Evolutionary conservation across 2,329 filamentous ascomycete genomes (phyloP).

Genomic region (Dactylonectria estremocensis): DNA sequence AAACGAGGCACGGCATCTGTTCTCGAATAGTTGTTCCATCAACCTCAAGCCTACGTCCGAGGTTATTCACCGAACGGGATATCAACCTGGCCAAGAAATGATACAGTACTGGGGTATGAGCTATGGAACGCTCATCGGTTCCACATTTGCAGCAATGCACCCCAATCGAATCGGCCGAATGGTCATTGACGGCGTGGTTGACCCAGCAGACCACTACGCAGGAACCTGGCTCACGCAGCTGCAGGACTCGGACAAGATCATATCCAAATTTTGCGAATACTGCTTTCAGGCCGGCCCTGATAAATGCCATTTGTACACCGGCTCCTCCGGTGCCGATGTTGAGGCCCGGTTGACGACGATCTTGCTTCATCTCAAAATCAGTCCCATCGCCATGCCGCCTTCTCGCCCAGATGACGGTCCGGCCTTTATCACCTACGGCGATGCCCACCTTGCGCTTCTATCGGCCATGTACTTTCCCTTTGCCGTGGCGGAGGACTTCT

Average conservation of each 20-base stretch:
- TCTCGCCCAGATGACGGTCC: slow-evolving; percentile 9
- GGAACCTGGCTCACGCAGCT: slow-evolving; percentile 43
- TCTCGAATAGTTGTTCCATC: neutral
- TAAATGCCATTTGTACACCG: slow-evolving; percentile 10
- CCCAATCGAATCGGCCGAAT: slow-evolving; percentile 43
- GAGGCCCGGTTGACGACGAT: slow-evolving; percentile 15
- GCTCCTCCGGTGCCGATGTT: slow-evolving; percentile 1
- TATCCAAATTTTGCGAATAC: slow-evolving; percentile 43
- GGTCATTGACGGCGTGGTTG: slow-evolving; percentile 46
- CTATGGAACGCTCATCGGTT: slow-evolving; percentile 54
- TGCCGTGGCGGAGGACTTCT: slow-evolving; percentile 19
- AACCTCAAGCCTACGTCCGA: neutral
- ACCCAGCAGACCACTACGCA: slow-evolving; percentile 44
- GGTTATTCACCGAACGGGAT: slow-evolving; percentile 27
- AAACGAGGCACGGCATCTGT: slow-evolving; percentile 31
- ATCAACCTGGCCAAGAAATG: slow-evolving; percentile 34
- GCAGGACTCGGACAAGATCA: slow-evolving; percentile 42
- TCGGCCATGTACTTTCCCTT: slow-evolving; percentile 31
- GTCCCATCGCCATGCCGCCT: slow-evolving; percentile 4
- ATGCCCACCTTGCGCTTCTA: slow-evolving; percentile 28
- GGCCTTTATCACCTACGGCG: slow-evolving; percentile 30
- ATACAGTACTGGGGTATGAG: slow-evolving; percentile 53
- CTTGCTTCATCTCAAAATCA: neutral
- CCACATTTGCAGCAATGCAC: slow-evolving; percentile 52
- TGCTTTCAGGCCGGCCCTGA: slow-evolving; percentile 29